Evolutionary conservation across 805 yeast genomes (phyloP), one percentile per base, ranked within the genome.

Genomic region (Cyberlindnera subsufficiens): DNA sequence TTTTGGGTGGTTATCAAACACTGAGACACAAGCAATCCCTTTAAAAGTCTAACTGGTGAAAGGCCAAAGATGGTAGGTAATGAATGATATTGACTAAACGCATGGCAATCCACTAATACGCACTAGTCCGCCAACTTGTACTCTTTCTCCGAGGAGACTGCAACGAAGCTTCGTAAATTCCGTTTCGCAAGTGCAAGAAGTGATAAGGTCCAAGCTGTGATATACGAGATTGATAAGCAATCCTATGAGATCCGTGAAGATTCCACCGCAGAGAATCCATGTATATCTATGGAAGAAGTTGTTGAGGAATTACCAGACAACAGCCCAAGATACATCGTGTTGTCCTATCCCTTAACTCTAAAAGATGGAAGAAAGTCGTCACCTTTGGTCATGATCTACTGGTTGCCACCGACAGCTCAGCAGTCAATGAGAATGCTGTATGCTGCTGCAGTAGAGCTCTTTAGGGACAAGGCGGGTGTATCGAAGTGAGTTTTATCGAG

Each of bases 381-480:
- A 9, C 96, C 96, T 3, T 72, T 84, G 47, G 86, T 89, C 2
- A 62, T 90, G 59, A 53, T 90, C n/a, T 90, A 88, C 61, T 90
- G 90, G 81, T 75, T 86, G 46, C 97, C 97, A 4, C 82, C 82
- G 20, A 87, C 95, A 0, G 72, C 87, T n/a, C 82, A 86, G 15
- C 91, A 83, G 58, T 86, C 84, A 42, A 70, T 75, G 56, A 80
- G 83, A 61, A 90, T 89, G 97, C 65, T 86, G 38, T 89, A 88
- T 54, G 97, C 96, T 1, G 95, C 93, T 5, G 95, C 96, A 2
- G 76, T 86, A 18, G 96, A 90, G 59, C 64, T 82, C 50, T 73
- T 90, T 44, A 74, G 91, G 61, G 80, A 77, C 39, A 81, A 82
- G 32, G 60, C 60, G n/a, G 62, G 62, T 33, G 62, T 58, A 9